phyloP scores from a whole-genome alignment of 495 filamentous ascomycete genomes.

The Margaritispora aquatica region DNA sequence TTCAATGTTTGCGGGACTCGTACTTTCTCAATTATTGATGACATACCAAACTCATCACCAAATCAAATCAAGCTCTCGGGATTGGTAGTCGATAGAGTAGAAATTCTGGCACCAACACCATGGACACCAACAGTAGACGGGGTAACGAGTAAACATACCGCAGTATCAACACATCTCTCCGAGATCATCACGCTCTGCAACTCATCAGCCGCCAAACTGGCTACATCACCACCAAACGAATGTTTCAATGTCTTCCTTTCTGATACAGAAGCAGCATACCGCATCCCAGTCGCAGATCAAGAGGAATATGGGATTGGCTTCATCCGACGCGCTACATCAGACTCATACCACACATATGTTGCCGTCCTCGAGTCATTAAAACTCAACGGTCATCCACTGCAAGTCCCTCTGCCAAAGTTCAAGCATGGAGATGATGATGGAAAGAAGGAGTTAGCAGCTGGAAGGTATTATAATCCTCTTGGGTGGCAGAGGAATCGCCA shows the following conservation, averaged over 20 bases:
- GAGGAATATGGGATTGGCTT: background rate
- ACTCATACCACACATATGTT: background rate
- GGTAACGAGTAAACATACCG: background rate
- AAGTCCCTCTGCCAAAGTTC: background rate
- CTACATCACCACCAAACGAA: too few species aligned
- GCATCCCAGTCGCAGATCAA: slow-evolving; percentile 6
- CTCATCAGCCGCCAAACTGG: background rate
- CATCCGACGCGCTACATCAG: background rate
- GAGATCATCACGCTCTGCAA: slow-evolving; percentile 1
- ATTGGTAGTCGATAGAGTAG: background rate
- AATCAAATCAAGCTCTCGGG: background rate
- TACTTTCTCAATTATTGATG: background rate
- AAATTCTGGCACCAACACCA: background rate
- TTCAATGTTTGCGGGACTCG: background rate
- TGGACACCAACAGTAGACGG: background rate
- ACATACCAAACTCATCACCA: background rate
- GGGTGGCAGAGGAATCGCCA: background rate
- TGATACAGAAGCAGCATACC: background rate
- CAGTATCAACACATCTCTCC: background rate
- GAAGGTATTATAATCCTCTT: background rate
- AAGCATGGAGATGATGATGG: background rate
- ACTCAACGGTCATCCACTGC: background rate
- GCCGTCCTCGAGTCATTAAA: background rate
- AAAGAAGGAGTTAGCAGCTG: background rate
- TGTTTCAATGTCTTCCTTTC: too few species aligned